phyloP scores from a whole-genome alignment of 78 protist species.

The slime mould (Dictyostelium discoideum) region dicty_2.7 NC_007088.5:5590501-5591000 shows the following conservation, averaged over 20 bases:
- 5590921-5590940: constrained; percentile 15
- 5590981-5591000: background rate
- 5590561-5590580: constrained; percentile 57
- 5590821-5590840: constrained; percentile 26
- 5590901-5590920: constrained; percentile 27
- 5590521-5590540: constrained; percentile 57
- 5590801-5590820: constrained; percentile 41
- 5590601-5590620: constrained; percentile 67
- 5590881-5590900: constrained; percentile 55
- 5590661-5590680: constrained; percentile 4
- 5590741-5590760: constrained; percentile 72
- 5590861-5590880: constrained; percentile 28
- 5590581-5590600: constrained; percentile 49
- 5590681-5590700: constrained; percentile 50
- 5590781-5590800: background rate
- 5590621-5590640: constrained; percentile 42
- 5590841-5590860: constrained; percentile 7
- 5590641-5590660: constrained; percentile 49
- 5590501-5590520: background rate
- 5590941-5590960: constrained; percentile 39
- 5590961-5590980: constrained; percentile 64
- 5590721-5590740: constrained; percentile 50
- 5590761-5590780: constrained; percentile 15
- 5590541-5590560: constrained; percentile 44
- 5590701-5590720: constrained; percentile 58